Percentiles rank a stretch among this genome's conserved stretches.
These are phyloP conservation scores for Jacaranda copaia DNA, from an alignment of 257 asterid genomes.

Conservation along the genomic window DNA sequence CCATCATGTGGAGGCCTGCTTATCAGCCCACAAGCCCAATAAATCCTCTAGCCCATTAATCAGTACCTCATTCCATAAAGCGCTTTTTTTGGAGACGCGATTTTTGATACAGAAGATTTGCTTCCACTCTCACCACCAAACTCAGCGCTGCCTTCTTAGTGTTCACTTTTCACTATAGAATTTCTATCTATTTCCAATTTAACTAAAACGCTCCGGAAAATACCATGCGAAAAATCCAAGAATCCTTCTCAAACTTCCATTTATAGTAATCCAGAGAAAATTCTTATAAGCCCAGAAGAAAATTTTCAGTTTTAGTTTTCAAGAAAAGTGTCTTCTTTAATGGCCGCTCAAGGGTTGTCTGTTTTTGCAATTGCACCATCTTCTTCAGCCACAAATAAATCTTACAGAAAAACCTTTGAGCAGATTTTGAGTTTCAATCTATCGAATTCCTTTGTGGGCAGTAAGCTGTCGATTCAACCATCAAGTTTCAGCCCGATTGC, in stretches of 20 bases:
- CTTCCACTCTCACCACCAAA: neutral
- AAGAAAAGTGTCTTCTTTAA: conserved; percentile 33
- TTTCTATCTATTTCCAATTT: conserved; percentile 29
- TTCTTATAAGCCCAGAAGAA: conserved; percentile 11
- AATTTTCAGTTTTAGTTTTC: neutral
- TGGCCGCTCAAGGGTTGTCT: conserved; percentile 86
- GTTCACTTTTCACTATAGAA: neutral
- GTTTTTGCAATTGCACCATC: conserved; percentile 50
- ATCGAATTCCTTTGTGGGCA: conserved; percentile 53
- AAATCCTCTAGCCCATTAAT: neutral
- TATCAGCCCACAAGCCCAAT: neutral
- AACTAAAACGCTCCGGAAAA: neutral
- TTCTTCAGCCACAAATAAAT: conserved; percentile 46
- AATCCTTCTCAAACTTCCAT: neutral
- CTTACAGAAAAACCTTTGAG: conserved; percentile 48
- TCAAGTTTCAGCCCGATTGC: conserved; percentile 42
- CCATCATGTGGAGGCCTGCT: neutral
- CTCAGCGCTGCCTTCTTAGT: neutral
- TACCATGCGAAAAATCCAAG: conserved; percentile 3
- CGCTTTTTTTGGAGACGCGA: neutral
- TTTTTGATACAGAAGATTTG: neutral
- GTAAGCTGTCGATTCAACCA: conserved; percentile 51
- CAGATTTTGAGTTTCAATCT: conserved; percentile 43
- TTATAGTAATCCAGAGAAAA: conserved; percentile 1
- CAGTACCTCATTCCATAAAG: neutral